Evolutionary conservation across 1,139 yeast species (phyloP).

Genomic region (Debaryomycetaceae sp.): DNA sequence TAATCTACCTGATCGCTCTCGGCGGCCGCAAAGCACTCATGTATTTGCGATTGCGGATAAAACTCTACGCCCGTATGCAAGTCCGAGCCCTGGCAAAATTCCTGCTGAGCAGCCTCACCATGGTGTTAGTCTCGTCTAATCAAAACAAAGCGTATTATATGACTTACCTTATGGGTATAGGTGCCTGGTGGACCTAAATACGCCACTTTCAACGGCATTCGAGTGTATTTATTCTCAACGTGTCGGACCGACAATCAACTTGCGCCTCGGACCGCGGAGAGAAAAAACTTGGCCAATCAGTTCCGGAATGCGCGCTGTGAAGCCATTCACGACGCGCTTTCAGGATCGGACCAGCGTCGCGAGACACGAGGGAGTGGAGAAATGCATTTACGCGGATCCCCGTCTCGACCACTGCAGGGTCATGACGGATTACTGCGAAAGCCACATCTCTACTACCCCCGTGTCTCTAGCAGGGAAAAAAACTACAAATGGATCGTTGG

Average conservation of each 20-base stretch:
- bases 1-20: constrained; percentile 40
- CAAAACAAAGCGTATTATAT: not conserved
- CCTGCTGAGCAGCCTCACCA: constrained; percentile 62
- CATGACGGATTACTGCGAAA: no score
- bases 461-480: not conserved
- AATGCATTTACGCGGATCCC: no score
- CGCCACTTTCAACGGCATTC: constrained; percentile 34
- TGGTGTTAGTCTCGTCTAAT: not conserved
- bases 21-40: constrained; percentile 53
- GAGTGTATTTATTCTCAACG: not conserved
- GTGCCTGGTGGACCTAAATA: constrained; percentile 87
- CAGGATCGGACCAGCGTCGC: no score
- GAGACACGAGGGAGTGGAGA: no score
- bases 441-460: no score
- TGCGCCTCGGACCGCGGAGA: not conserved
- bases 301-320: not conserved
- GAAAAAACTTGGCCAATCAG: not conserved
- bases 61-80: constrained; percentile 20
- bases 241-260: not conserved
- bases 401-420: no score
- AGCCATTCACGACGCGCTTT: constrained; percentile 1
- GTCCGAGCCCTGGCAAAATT: constrained; percentile 25
- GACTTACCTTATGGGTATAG: constrained; percentile 74
- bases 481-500: constrained; percentile 36
- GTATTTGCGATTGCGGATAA: constrained; percentile 39